Conservation (phyloP, 2,329 filamentous ascomycete genomes). For the Neofusicoccum parvum region DNA sequence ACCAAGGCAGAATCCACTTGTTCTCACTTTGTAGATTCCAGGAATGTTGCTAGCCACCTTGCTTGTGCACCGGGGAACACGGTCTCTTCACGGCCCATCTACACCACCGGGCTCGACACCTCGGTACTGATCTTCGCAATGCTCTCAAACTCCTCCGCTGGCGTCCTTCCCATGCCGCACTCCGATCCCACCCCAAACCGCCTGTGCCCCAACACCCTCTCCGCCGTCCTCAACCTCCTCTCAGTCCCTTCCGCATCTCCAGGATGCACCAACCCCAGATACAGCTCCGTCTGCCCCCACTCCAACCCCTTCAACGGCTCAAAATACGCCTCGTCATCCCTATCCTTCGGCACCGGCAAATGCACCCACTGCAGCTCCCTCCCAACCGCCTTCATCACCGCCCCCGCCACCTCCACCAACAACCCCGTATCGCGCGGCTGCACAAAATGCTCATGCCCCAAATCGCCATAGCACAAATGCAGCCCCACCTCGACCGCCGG, state of each 20-base stretch:
- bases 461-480: slow-evolving; percentile 54
- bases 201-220: slow-evolving; percentile 1
- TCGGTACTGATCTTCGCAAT: slow-evolving; percentile 25
- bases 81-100: no score
- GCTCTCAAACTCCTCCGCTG: slow-evolving; percentile 31
- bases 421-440: slow-evolving; percentile 42
- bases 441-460: slow-evolving; percentile 46
- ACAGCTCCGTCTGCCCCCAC: not conserved
- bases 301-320: not conserved
- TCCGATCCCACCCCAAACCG: slow-evolving; percentile 2
- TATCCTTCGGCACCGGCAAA: slow-evolving; percentile 34
- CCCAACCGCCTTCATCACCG: slow-evolving; percentile 30
- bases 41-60: no score
- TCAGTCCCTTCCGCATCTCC: slow-evolving; percentile 5
- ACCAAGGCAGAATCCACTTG: no score
- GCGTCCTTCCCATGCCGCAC: slow-evolving; percentile 40
- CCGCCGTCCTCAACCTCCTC: not conserved
- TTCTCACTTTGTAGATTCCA: no score
- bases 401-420: slow-evolving; percentile 43
- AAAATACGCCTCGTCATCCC: slow-evolving; percentile 8
- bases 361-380: slow-evolving; percentile 46
- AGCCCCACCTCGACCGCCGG: slow-evolving; percentile 45
- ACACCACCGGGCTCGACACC: not conserved
- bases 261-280: slow-evolving; percentile 11
- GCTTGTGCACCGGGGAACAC: no score